phyloP scores from a whole-genome alignment of 371 early-diverging fungal species.

The Mortierella sp. region DNA sequence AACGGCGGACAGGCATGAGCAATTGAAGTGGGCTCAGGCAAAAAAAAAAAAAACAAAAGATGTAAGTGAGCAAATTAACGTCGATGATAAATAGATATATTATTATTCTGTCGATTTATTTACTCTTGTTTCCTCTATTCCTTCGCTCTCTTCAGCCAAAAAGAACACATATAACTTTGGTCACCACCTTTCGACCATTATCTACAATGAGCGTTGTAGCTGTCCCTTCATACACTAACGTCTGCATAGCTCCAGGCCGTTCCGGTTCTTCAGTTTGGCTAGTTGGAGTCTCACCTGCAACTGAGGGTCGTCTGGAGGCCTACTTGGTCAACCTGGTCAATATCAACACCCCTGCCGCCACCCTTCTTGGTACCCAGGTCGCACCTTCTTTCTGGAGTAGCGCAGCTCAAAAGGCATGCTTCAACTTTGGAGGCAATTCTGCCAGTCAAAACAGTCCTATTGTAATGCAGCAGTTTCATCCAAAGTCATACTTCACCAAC shows the following conservation, averaged over 20 bases:
- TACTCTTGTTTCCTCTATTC: too few species aligned
- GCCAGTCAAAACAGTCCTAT: constrained; percentile 19
- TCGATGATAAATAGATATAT: too few species aligned
- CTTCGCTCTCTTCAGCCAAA: too few species aligned
- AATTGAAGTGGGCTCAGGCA: too few species aligned
- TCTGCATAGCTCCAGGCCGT: constrained; percentile 12
- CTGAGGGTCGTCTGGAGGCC: constrained; percentile 26
- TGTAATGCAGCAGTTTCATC: constrained; percentile 33
- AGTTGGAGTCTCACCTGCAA: constrained; percentile 18
- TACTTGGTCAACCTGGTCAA: constrained; percentile 28
- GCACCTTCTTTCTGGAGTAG: constrained; percentile 6
- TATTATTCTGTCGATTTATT: too few species aligned
- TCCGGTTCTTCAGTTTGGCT: constrained; percentile 11
- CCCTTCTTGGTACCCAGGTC: constrained; percentile 9
- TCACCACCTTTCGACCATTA: too few species aligned
- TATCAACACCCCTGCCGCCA: constrained; percentile 29
- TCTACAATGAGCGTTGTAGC: background rate
- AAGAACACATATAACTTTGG: too few species aligned
- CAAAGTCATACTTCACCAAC: constrained; percentile 25
- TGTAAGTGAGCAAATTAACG: too few species aligned
- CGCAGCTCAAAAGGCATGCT: constrained; percentile 26
- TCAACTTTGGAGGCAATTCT: constrained; percentile 5
- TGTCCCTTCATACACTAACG: constrained; percentile 12
- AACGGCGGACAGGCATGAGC: too few species aligned
- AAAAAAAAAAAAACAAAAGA: too few species aligned